Percentiles rank a stretch among this genome's conserved stretches.
Evolutionary conservation across 768 basidiomycete genomes (phyloP).

Genomic region (Suillus fuscotomentosus): DNA sequence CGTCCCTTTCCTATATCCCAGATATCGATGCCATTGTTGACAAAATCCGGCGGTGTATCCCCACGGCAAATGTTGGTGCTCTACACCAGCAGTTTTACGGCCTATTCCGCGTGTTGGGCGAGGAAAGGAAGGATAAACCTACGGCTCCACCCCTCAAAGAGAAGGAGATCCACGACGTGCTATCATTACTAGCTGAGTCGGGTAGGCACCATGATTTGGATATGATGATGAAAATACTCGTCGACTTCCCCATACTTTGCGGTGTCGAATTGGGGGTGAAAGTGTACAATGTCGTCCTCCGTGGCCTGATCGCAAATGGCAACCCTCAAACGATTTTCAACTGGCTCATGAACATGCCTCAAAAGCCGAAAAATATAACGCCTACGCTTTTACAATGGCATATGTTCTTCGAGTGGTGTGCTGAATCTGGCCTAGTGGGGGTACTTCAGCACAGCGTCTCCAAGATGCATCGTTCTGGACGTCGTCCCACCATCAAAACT

Average conservation of each 20-base stretch:
- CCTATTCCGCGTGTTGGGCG: background rate
- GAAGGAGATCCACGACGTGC: slow-evolving; percentile 35
- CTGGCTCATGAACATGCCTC: slow-evolving; percentile 56
- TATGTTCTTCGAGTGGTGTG: slow-evolving; percentile 44
- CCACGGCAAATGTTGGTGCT: background rate
- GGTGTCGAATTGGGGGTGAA: slow-evolving; percentile 44
- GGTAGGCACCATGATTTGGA: slow-evolving; percentile 53
- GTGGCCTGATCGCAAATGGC: slow-evolving; percentile 44
- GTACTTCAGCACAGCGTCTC: slow-evolving; percentile 30
- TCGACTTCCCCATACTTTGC: slow-evolving; percentile 47
- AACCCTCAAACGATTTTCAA: slow-evolving; percentile 42
- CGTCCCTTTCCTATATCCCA: background rate
- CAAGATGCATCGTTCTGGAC: slow-evolving; percentile 38
- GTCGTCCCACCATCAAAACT: slow-evolving; percentile 43
- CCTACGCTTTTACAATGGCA: slow-evolving; percentile 58
- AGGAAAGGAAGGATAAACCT: background rate
- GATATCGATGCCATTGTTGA: background rate
- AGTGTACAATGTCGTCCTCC: slow-evolving; percentile 48
- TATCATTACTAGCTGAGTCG: slow-evolving; percentile 50
- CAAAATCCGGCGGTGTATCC: slow-evolving; percentile 3
- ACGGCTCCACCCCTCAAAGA: slow-evolving; percentile 9
- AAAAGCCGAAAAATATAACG: slow-evolving; percentile 41
- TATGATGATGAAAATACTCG: slow-evolving; percentile 51
- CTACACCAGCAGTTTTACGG: slow-evolving; percentile 1
- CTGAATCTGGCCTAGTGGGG: slow-evolving; percentile 23